Base-by-base conservation (phyloP, 2,329 filamentous ascomycete species). In the Pseudogymnoascus sp. region DNA sequence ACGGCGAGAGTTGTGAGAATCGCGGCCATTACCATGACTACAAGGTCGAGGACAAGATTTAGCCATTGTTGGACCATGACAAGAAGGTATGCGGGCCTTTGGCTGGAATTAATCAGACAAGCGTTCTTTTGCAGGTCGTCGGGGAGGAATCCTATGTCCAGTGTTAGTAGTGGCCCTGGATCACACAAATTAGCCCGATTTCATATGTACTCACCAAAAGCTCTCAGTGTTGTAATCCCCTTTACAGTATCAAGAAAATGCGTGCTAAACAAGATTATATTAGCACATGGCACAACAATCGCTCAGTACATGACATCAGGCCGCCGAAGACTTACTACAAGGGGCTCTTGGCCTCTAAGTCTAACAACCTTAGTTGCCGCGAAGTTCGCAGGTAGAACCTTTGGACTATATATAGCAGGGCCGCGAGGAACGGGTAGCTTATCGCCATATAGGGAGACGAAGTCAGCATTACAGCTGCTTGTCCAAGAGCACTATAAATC, bases 31-130 rank as follows among this genome's bases (percentile, higher is more conserved):
- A 61, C 60, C 19, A 69, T 63, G 1, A 71, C 59, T 21, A 65
- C 42, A 9, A 68, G 66, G 64, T 79, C 76, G 11, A 80, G 65
- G 1, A 77, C 77, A 2, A 80, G 68, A 0, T 71, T 75, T 7
- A 79, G 71, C 78, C 77, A 80, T 38, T 76, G 72, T 65, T 80
- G 78, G 19, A 79, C 74, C 19, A 74, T 72, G 60, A 74, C 77
- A 21, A 79, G 71, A 13, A 78, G 72, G 64, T 80, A 80, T 64
- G 77, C 78, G 3, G 78, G 78, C 26, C 74, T 70, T 62, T 80
- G 78, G 0, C 76, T 78, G 15, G 69, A 69, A 64, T 80, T 76
- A 11, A 80, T 68, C 9, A 56, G 29, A 2, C 9, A 19, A 13
- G 26, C 50, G n/a, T 56, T 56, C 26, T 33, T 50, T n/a, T 44